phyloP scores from a whole-genome alignment of 345 rosid species.

The Erucastrum elatum region DNA sequence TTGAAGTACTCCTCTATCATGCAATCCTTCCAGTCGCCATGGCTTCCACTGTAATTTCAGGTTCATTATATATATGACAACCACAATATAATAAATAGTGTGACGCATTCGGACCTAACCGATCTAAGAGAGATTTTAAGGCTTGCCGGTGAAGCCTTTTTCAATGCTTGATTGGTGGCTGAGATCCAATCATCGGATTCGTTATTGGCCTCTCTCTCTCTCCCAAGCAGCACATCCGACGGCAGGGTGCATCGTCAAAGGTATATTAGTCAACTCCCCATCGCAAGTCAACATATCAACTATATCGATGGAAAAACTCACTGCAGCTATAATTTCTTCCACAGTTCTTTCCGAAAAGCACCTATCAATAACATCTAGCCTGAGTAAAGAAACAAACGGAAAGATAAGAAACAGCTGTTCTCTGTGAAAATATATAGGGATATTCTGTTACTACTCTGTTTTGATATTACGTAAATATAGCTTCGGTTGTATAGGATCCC shows the following conservation, averaged over 20 bases:
- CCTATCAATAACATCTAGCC: slow-evolving; percentile 54
- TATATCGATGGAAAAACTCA: slow-evolving; percentile 38
- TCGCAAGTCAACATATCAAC: background rate
- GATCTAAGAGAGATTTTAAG: slow-evolving; percentile 54
- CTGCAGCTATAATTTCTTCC: slow-evolving; percentile 73
- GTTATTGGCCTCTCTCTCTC: background rate
- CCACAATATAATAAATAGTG: background rate
- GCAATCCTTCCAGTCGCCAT: slow-evolving; percentile 50
- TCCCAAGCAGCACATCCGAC: slow-evolving; percentile 40
- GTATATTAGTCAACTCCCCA: background rate
- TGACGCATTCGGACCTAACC: slow-evolving; percentile 39
- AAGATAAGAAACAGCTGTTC: background rate
- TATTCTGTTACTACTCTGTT: no score
- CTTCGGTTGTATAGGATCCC: no score
- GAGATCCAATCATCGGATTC: background rate
- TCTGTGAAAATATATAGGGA: no score
- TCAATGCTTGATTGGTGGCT: background rate
- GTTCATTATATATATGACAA: background rate
- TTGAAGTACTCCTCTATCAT: slow-evolving; percentile 65
- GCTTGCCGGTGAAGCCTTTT: background rate
- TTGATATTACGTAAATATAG: no score
- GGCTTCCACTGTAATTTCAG: slow-evolving; percentile 48
- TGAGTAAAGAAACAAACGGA: slow-evolving; percentile 20
- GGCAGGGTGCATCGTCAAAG: slow-evolving; percentile 11
- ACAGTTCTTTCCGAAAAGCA: slow-evolving; percentile 69